Evolutionary conservation across 1,284 basidiomycete species (phyloP).

Genomic region (Vanrija humicola): DNA sequence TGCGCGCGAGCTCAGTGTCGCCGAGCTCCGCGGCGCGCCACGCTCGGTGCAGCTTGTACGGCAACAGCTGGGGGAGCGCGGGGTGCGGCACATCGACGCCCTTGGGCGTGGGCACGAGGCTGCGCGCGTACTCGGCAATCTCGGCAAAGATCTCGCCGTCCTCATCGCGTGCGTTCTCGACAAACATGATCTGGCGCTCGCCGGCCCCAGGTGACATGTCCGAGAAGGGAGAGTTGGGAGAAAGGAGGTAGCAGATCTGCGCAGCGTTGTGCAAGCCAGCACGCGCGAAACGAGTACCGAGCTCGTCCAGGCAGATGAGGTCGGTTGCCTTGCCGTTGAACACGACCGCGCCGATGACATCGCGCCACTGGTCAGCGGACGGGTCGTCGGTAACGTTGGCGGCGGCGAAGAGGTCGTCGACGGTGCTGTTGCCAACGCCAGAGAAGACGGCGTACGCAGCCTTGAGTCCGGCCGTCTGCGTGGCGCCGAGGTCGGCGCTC

Average conservation of each 20-base stretch:
- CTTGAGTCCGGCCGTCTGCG: slow-evolving; percentile 52
- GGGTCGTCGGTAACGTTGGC: slow-evolving; percentile 37
- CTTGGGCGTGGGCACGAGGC: slow-evolving; percentile 66
- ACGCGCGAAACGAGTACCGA: slow-evolving; percentile 75
- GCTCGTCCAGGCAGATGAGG: slow-evolving; percentile 72
- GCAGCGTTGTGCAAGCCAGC: slow-evolving; percentile 79
- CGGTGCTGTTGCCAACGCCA: slow-evolving; percentile 50
- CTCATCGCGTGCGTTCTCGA: slow-evolving; percentile 33
- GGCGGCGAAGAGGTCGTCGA: slow-evolving; percentile 34
- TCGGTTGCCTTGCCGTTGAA: slow-evolving; percentile 61
- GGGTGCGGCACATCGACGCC: slow-evolving; percentile 73
- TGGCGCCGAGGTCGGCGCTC: slow-evolving; percentile 64
- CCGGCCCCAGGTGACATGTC: slow-evolving; percentile 49
- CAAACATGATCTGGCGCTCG: slow-evolving; percentile 35
- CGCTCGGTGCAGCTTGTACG: slow-evolving; percentile 81
- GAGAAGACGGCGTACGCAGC: slow-evolving; percentile 83
- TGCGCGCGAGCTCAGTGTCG: slow-evolving; percentile 65
- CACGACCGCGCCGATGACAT: slow-evolving; percentile 79
- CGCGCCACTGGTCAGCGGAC: slow-evolving; percentile 64
- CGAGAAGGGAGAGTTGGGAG: slow-evolving; percentile 73
- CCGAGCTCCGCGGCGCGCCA: slow-evolving; percentile 73
- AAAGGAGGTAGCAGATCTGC: slow-evolving; percentile 77
- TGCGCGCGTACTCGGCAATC: slow-evolving; percentile 86
- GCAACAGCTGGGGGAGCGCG: slow-evolving; percentile 81
- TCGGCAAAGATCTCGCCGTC: slow-evolving; percentile 86